A percentile compares a stretch with the other conserved stretches of the same genome.
phyloP scores from a whole-genome alignment of 805 yeast genomes.

The Wickerhamomyces xylosicus region DNA sequence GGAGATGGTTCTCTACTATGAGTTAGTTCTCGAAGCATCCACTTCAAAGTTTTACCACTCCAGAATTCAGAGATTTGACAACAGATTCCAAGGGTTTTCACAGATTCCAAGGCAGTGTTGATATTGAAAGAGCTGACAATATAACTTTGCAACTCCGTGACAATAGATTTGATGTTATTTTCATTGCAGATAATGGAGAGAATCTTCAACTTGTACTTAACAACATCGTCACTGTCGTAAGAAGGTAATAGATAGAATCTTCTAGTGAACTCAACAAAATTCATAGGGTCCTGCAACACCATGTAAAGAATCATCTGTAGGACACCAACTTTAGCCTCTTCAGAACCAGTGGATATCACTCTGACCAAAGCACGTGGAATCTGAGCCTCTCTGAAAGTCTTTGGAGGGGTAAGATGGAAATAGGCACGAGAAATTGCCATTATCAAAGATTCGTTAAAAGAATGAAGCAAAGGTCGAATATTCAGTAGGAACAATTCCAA shows the following conservation, averaged over 20 bases:
- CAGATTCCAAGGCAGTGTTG: conserved; percentile 32
- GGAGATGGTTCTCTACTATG: conserved; percentile 11
- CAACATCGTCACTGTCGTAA: conserved; percentile 31
- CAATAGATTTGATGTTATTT: conserved; percentile 37
- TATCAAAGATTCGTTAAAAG: conserved; percentile 49
- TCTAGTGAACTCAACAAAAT: conserved; percentile 27
- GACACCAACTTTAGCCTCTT: conserved; percentile 26
- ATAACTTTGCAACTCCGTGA: conserved; percentile 56
- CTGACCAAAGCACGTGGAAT: conserved; percentile 43
- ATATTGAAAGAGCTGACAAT: conserved; percentile 23
- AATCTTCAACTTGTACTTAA: conserved; percentile 49
- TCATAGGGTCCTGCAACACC: conserved; percentile 25
- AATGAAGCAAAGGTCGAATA: conserved; percentile 34
- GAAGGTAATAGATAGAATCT: conserved; percentile 47
- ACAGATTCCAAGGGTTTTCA: conserved; percentile 53
- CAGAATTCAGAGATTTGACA: conserved; percentile 39
- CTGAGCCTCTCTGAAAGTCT: conserved; percentile 34
- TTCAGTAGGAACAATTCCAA: conserved; percentile 41
- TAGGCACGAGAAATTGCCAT: conserved; percentile 50
- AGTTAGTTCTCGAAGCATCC: conserved; percentile 48
- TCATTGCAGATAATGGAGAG: conserved; percentile 49
- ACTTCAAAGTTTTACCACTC: conserved; percentile 44
- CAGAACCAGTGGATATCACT: conserved; percentile 23
- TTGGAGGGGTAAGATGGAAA: conserved; percentile 48
- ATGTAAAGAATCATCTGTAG: conserved; percentile 36